Conservation (phyloP, 1,284 basidiomycete genomes). For the Paramarasmius palmivorus region DNA sequence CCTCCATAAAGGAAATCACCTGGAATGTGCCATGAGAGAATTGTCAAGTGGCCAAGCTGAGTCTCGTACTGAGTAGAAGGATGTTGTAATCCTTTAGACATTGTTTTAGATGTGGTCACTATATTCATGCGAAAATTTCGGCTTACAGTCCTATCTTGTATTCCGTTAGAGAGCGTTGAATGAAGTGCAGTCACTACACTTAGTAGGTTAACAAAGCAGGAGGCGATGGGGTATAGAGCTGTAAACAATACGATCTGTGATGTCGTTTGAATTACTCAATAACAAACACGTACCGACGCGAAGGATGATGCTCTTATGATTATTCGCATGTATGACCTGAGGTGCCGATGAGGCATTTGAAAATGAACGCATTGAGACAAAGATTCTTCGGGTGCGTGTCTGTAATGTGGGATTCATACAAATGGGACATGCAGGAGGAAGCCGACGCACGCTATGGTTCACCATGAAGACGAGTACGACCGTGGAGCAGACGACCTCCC, state of each 20-base stretch:
- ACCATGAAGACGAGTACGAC: conserved; percentile 11
- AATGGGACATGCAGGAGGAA: too few species aligned
- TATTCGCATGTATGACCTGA: conserved; percentile 14
- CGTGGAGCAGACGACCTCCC: conserved; percentile 2
- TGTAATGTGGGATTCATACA: conserved; percentile 1
- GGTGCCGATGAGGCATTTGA: conserved; percentile 3
- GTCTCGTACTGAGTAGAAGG: background rate
- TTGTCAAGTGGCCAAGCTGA: conserved; percentile 9
- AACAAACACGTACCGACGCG: conserved; percentile 17
- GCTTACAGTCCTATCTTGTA: conserved; percentile 17
- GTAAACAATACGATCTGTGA: background rate
- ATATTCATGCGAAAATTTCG: conserved; percentile 10
- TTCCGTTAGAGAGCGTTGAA: conserved; percentile 16
- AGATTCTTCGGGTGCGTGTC: conserved; percentile 4
- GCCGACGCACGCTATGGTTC: conserved; percentile 11
- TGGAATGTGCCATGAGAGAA: background rate
- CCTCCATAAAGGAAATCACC: conserved; percentile 21
- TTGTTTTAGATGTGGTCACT: conserved; percentile 5
- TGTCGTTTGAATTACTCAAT: background rate
- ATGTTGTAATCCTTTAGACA: background rate
- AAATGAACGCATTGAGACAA: conserved; percentile 4
- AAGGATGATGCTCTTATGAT: conserved; percentile 19
- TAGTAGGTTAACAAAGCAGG: conserved; percentile 18
- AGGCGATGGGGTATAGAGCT: conserved; percentile 20
- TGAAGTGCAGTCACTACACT: conserved; percentile 20